Evolutionary conservation across 495 filamentous ascomycete species (phyloP), one percentile per base, ranked within the genome.

Genomic region (Aspergillus sparsus): DNA sequence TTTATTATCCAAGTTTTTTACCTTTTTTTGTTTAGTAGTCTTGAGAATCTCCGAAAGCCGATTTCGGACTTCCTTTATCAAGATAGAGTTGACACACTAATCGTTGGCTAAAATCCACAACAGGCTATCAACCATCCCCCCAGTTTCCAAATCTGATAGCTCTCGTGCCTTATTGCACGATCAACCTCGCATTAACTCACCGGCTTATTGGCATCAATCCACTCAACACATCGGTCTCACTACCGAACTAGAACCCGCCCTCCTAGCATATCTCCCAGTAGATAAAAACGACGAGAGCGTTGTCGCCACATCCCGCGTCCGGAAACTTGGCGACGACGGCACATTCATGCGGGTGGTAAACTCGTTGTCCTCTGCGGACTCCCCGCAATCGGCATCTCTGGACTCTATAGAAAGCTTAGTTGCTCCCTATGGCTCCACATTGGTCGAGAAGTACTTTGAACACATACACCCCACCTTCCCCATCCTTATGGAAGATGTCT

Each of bases 391-490:
- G 46, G 81, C 89, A 50, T 86, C 92, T 59, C 76, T 89, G 55
- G 88, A 92, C 66, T 85, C 85, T 65, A 87, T 98, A 66, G 91
- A 98, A 72, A 84, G 83, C 59, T 77, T 94, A 65, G 89, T 97
- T 50, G 84, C 88, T 34, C 90, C 91, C 6, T 85, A 96, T 72
- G 92, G 92, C 44, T 83, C 86, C 57, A 85, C 85, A 10, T 68
- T 97, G 69, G 85, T 97, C 52, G 89, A 93, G 59, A 81, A 95
- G 53, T 98, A 93, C 79, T 96, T 96, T 66, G 83, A 86, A 53
- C 81, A 90, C 54, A 87, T 97, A 47, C 94, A 97, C 71, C 93
- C 92, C 1, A 91, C 83, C 58, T 95, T 96, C 65, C 93, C 93
- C 35, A 91, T 98, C 59, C 77, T 97, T 52, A 87, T 96, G 66